phyloP scores from a whole-genome alignment of 2,329 filamentous ascomycete genomes.

The Scedosporium minutisporum region DNA sequence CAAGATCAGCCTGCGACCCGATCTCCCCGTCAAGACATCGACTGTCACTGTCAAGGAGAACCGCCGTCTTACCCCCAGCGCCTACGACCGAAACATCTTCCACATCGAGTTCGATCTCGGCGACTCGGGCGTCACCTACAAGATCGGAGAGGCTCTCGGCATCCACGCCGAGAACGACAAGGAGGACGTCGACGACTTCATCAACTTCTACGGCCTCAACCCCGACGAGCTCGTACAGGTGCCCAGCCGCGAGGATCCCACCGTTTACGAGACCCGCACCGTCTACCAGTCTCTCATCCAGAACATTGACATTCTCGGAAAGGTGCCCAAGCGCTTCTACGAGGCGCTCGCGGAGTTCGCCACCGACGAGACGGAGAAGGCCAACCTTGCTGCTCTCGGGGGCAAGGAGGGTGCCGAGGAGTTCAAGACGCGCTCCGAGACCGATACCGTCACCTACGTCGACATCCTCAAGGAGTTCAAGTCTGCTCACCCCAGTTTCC shows the following conservation, averaged over 20 bases:
- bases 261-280: slow-evolving; percentile 74
- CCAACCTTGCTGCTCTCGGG: slow-evolving; percentile 65
- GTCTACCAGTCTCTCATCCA: slow-evolving; percentile 86
- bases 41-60: slow-evolving; percentile 92
- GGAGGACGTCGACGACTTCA: slow-evolving; percentile 70
- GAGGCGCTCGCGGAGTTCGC: slow-evolving; percentile 83
- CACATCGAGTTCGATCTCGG: slow-evolving; percentile 98
- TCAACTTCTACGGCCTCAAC: slow-evolving; percentile 79
- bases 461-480: slow-evolving; percentile 84
- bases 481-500: slow-evolving; percentile 80
- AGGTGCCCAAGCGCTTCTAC: slow-evolving; percentile 96
- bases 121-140: slow-evolving; percentile 82
- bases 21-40: slow-evolving; percentile 75
- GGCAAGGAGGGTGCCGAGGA: slow-evolving; percentile 73
- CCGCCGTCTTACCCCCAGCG: slow-evolving; percentile 75
- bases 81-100: slow-evolving; percentile 98
- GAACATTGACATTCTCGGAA: slow-evolving; percentile 93
- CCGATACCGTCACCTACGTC: slow-evolving; percentile 84
- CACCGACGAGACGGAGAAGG: slow-evolving; percentile 71
- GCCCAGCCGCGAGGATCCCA: slow-evolving; percentile 68
- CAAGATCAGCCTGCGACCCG: slow-evolving; percentile 64
- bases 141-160: slow-evolving; percentile 93
- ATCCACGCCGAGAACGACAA: slow-evolving; percentile 93
- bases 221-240: slow-evolving; percentile 82
- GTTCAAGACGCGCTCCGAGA: slow-evolving; percentile 85